Evolutionary conservation across 176 grass and related monocot genomes (phyloP), one percentile per base, ranked within the genome.

Genomic region (Paspalum vaginatum): DNA sequence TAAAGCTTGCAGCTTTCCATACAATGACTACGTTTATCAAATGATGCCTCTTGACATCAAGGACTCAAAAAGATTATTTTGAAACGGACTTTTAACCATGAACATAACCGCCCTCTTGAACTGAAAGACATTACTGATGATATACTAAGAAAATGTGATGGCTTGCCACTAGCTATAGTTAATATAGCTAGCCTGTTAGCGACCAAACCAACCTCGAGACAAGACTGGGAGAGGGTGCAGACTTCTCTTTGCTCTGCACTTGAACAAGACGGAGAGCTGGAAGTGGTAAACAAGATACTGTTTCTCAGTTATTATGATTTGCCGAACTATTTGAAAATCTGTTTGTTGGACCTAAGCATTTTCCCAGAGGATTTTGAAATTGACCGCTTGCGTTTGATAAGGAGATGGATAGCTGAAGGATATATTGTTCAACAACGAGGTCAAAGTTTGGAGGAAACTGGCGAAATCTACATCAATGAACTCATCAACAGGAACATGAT

Each of bases 401-500:
- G 51, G 50, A 84, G 50, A 68, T 84, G 81, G 81, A 59, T 21
- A 0, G 72, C 81, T 45, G 49, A 84, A 56, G 71, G 72, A 59
- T 76, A 67, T 3, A 22, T 84, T 38, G 5, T 5, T 2, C n/a
- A 22, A 38, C 14, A n/a, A 15, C 11, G 4, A 7, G 70, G 61
- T 39, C 48, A 57, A 17, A 5, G 3, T 0, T 7, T 84, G 3
- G 72, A 68, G 12, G 82, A 76, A 7, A 11, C 24, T 11, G 61
- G 16, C 40, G 62, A 76, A 40, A 17, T 11, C 1, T 84, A 84
- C 41, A 48, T 76, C 9, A 57, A 32, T 67, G 81, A 76, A 22
- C 79, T 81, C 25, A 22, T 71, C 17, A 81, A 71, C 5, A 70
- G 67, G 14, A 81, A 61, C 42, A 72, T 84, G 51, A 68, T 76